Evolutionary conservation across 1,284 basidiomycete species (phyloP), one percentile per base, ranked within the genome.

Genomic region (Xerocomus tenax): DNA sequence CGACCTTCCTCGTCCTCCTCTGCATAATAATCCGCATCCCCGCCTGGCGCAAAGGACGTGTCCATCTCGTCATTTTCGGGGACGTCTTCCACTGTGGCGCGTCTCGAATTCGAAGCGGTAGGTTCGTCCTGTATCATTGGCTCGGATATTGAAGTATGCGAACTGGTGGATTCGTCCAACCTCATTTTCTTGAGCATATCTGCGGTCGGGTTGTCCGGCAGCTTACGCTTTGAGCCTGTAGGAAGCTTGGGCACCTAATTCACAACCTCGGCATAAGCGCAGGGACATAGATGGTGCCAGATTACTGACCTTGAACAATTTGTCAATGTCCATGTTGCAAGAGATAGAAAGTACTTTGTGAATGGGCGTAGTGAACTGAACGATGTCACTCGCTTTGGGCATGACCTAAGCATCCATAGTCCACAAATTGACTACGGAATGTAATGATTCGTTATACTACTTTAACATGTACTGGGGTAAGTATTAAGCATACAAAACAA

Each of bases 1-100:
- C 93, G 75, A 0, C 93, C 93, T 57, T 94, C 91, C 23, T 86
- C 88, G 61, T 95, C 92, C 64, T 94, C 91, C 59, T 93, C 92
- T 1, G 66, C 79, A 61, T 87, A 93, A 62, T 93, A 92, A 63
- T 94, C 91, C 0, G 88, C 87, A 57, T 92, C 89, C 25, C 82
- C 84, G 8, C 87, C 86, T 5, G 87, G 84, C 1, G 86, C 87
- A 67, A 90, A 89, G 48, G 74, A 70, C 2, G 56, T 70, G 15
- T 72, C 71, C 15, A 66, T 65, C 9, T 16, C 40, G n/a, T 73
- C 71, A 26, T 75, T 75, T 19, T 81, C 75, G 13, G 71, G 71
- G 19, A 68, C 76, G 49, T 84, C 81, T 59, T 79, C 75, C 4
- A 88, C 77, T 0, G 76, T 80, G 4, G 69, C 72, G 36, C 70